A percentile compares a stretch with the other conserved stretches of the same genome.
phyloP scores from a whole-genome alignment of 2,329 filamentous ascomycete species.

The Penicillium crustosum region DNA sequence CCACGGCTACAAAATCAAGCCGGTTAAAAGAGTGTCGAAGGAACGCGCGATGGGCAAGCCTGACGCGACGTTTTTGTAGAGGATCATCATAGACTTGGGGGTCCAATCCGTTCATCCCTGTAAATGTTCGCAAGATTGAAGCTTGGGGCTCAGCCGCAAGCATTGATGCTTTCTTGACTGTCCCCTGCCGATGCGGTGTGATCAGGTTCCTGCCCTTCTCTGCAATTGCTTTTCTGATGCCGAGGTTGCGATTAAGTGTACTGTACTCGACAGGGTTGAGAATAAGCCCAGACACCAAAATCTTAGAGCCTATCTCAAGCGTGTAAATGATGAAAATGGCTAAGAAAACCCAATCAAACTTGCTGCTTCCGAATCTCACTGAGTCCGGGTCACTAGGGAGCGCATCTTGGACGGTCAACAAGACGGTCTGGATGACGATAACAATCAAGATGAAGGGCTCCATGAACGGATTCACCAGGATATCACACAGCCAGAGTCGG shows the following conservation, averaged over 20 bases:
- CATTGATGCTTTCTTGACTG: conserved; percentile 55
- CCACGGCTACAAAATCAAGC: conserved; percentile 87
- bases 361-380: conserved; percentile 60
- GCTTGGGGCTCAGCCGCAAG: conserved; percentile 38
- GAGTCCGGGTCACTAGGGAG: conserved; percentile 65
- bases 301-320: conserved; percentile 75
- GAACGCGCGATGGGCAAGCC: conserved; percentile 88
- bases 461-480: conserved; percentile 81
- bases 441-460: conserved; percentile 84
- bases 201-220: conserved; percentile 79
- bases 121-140: conserved; percentile 74
- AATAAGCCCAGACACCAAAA: conserved; percentile 90
- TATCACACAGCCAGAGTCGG: conserved; percentile 72
- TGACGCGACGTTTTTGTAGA: conserved; percentile 76
- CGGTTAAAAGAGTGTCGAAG: conserved; percentile 94
- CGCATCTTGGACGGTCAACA: conserved; percentile 82
- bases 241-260: conserved; percentile 76
- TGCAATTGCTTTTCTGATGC: conserved; percentile 69
- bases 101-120: conserved; percentile 66
- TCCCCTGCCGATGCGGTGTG: conserved; percentile 73
- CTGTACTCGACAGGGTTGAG: conserved; percentile 90
- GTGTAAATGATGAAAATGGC: conserved; percentile 87
- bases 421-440: conserved; percentile 81
- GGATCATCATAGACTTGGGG: conserved; percentile 59
- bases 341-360: conserved; percentile 77